Conservation (phyloP, 2,329 filamentous ascomycete species). For the Plenodomus lindquistii region DNA sequence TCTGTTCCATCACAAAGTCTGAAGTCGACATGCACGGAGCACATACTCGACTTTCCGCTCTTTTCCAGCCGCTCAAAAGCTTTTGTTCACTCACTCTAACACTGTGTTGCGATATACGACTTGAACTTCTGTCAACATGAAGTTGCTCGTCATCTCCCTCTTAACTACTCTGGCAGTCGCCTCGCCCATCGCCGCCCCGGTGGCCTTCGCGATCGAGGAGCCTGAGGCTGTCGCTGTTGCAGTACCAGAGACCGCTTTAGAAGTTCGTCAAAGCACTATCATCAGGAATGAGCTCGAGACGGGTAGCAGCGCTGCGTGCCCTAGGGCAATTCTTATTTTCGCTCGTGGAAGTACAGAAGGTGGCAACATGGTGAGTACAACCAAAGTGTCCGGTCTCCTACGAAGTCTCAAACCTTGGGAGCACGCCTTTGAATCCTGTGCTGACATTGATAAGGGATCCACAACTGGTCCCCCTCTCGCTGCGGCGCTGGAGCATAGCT, state of each 20-base stretch:
- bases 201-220: constrained; percentile 3
- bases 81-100: not conserved
- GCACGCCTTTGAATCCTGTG: not conserved
- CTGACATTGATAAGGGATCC: constrained; percentile 14
- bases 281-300: constrained; percentile 28
- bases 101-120: not conserved
- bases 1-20: no score
- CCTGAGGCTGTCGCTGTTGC: constrained; percentile 8
- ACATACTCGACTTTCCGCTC: no score
- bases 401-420: no score
- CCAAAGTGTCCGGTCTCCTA: no score
- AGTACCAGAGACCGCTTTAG: constrained; percentile 9
- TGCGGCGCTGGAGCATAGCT: constrained; percentile 23
- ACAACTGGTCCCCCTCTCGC: constrained; percentile 25
- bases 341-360: constrained; percentile 28
- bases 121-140: constrained; percentile 18
- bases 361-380: constrained; percentile 31
- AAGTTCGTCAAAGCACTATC: constrained; percentile 15
- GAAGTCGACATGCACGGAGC: no score
- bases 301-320: constrained; percentile 21
- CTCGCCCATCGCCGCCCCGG: constrained; percentile 10
- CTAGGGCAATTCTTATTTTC: constrained; percentile 34
- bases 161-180: constrained; percentile 14
- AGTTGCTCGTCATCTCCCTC: constrained; percentile 19
- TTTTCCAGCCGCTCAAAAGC: not conserved